Conservation (phyloP, 2,329 filamentous ascomycete species). For the Phyllosticta citriasiana region DNA sequence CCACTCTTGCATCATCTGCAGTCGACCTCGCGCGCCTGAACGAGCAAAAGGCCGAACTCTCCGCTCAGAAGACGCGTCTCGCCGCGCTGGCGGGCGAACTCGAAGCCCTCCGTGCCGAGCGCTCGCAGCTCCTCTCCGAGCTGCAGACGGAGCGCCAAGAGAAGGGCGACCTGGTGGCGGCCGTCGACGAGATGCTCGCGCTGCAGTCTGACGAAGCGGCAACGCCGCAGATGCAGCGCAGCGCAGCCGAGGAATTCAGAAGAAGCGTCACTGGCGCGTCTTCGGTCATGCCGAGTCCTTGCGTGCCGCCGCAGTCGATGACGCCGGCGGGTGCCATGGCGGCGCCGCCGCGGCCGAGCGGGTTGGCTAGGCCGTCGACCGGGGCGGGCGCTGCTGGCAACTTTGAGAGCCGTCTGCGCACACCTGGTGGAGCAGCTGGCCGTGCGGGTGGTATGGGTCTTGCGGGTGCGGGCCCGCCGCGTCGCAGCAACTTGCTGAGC, state of each 20-base stretch:
- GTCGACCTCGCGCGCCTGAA: conserved; percentile 45
- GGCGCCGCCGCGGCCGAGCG: conserved; percentile 9
- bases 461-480: conserved; percentile 16
- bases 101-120: conserved; percentile 58
- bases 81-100: conserved; percentile 67
- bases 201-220: conserved; percentile 43
- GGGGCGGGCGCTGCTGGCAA: conserved; percentile 18
- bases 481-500: conserved; percentile 66
- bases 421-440: not conserved
- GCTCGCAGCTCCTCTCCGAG: conserved; percentile 52
- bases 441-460: too few species aligned
- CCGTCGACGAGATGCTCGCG: conserved; percentile 75
- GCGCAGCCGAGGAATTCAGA: conserved; percentile 31
- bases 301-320: conserved; percentile 14
- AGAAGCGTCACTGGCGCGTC: conserved; percentile 37
- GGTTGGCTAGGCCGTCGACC: conserved; percentile 36
- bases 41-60: conserved; percentile 56
- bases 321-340: conserved; percentile 4
- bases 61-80: conserved; percentile 62
- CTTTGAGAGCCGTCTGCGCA: not conserved
- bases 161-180: conserved; percentile 71
- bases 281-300: conserved; percentile 12
- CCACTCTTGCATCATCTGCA: conserved; percentile 12
- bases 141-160: conserved; percentile 69
- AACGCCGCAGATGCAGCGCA: conserved; percentile 6